Evolutionary conservation across 345 rosid species (phyloP).

Genomic region (Salix arbutifolia): DNA sequence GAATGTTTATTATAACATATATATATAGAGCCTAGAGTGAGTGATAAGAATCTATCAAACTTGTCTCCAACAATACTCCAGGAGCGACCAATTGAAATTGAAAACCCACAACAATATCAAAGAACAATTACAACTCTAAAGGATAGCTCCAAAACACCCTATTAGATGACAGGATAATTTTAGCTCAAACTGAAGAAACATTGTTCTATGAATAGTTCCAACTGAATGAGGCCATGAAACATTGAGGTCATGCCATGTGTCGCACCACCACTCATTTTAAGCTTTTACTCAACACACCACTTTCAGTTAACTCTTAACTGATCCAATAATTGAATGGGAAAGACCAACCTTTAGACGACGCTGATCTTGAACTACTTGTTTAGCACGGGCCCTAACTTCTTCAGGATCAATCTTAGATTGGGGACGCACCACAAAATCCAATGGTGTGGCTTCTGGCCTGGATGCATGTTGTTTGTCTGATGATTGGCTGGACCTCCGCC

Average conservation of each 20-base stretch:
- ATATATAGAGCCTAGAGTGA: background rate
- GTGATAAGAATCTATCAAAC: background rate
- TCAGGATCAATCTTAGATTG: slow-evolving; percentile 95
- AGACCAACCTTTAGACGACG: slow-evolving; percentile 79
- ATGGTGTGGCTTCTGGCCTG: slow-evolving; percentile 92
- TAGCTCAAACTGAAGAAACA: background rate
- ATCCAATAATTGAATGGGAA: background rate
- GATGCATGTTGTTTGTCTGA: slow-evolving; percentile 65
- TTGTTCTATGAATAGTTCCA: background rate
- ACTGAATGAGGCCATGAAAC: background rate
- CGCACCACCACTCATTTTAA: background rate
- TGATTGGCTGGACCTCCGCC: slow-evolving; percentile 64
- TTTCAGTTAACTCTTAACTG: background rate
- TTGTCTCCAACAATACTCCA: background rate
- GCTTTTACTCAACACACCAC: background rate
- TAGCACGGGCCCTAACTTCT: slow-evolving; percentile 76
- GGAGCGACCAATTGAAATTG: background rate
- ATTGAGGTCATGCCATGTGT: background rate
- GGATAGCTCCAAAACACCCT: background rate
- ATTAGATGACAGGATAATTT: background rate
- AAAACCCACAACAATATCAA: background rate
- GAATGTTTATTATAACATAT: background rate
- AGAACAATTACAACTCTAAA: background rate
- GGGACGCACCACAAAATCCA: slow-evolving; percentile 91
- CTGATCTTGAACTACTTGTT: slow-evolving; percentile 77